phyloP scores from a whole-genome alignment of 1,139 yeast species.

The Nakaseomyces nivariensis region DNA sequence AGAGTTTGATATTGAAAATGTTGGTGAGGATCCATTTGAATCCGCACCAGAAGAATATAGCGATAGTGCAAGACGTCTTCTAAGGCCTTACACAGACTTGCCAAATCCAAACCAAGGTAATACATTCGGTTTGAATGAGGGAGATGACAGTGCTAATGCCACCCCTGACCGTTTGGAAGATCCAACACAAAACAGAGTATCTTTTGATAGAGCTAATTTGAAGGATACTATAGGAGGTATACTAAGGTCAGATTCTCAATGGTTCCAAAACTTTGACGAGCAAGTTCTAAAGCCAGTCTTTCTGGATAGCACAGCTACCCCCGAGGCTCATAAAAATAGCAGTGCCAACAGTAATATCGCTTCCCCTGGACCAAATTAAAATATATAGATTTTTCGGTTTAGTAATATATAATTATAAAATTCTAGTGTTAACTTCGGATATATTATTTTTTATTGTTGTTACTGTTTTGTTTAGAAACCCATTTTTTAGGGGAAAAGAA shows the following conservation, averaged over 20 bases:
- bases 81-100: background rate
- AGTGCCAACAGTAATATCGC: background rate
- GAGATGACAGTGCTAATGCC: background rate
- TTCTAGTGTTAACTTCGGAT: background rate
- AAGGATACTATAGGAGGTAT: conserved; percentile 31
- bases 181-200: conserved; percentile 9
- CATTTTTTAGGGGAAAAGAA: background rate
- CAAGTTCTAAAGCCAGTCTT: conserved; percentile 93
- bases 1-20: conserved; percentile 80
- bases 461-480: background rate
- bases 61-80: background rate
- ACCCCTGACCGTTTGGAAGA: background rate
- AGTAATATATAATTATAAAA: background rate
- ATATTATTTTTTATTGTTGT: background rate
- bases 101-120: conserved; percentile 36
- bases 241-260: conserved; percentile 61
- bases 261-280: conserved; percentile 93
- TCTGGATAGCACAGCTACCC: conserved; percentile 41
- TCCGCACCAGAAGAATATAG: background rate
- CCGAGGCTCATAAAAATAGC: background rate
- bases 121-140: conserved; percentile 1
- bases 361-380: background rate
- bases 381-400: background rate
- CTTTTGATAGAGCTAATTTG: conserved; percentile 14
- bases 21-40: background rate